These are phyloP conservation scores for Exophiala spinifera DNA, from an alignment of 2,329 filamentous ascomycete genomes.

Conservation along the genomic window DNA sequence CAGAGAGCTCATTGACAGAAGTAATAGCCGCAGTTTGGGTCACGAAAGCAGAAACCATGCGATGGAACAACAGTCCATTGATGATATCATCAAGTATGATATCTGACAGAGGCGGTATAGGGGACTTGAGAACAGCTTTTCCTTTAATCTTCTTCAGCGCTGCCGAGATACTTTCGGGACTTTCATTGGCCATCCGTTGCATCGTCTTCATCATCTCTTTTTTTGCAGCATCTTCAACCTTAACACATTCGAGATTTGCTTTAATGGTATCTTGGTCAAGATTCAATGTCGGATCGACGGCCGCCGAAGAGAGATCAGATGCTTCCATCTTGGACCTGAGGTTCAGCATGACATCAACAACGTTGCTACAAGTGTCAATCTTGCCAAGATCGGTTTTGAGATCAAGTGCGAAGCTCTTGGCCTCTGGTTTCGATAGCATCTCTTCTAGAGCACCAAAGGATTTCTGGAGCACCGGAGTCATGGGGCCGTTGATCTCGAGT, in stretches of 20 bases:
- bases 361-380: slow-evolving; percentile 16
- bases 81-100: slow-evolving; percentile 21
- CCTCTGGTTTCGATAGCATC: slow-evolving; percentile 21
- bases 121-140: slow-evolving; percentile 21
- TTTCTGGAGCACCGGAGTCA: slow-evolving; percentile 23
- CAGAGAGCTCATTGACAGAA: slow-evolving; percentile 12
- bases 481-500: slow-evolving; percentile 24
- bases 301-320: slow-evolving; percentile 5
- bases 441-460: slow-evolving; percentile 25
- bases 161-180: slow-evolving; percentile 8
- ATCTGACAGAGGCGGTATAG: slow-evolving; percentile 23
- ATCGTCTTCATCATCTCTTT: slow-evolving; percentile 21
- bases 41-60: slow-evolving; percentile 10
- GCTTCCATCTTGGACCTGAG: slow-evolving; percentile 16
- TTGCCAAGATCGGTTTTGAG: slow-evolving; percentile 14
- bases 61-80: slow-evolving; percentile 13
- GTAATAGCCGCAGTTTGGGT: slow-evolving; percentile 6
- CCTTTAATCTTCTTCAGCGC: slow-evolving; percentile 22
- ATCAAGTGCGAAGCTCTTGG: slow-evolving; percentile 14
- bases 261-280: slow-evolving; percentile 22
- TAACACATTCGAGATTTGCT: slow-evolving; percentile 23
- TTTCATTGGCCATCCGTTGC: slow-evolving; percentile 16
- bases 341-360: slow-evolving; percentile 25
- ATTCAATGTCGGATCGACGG: slow-evolving; percentile 8
- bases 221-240: slow-evolving; percentile 23